Percentiles rank a stretch among this genome's conserved stretches.
These are phyloP conservation scores for Rhododendron ferrugineum DNA, from an alignment of 148 eudicot species.

Conservation along the genomic window DNA sequence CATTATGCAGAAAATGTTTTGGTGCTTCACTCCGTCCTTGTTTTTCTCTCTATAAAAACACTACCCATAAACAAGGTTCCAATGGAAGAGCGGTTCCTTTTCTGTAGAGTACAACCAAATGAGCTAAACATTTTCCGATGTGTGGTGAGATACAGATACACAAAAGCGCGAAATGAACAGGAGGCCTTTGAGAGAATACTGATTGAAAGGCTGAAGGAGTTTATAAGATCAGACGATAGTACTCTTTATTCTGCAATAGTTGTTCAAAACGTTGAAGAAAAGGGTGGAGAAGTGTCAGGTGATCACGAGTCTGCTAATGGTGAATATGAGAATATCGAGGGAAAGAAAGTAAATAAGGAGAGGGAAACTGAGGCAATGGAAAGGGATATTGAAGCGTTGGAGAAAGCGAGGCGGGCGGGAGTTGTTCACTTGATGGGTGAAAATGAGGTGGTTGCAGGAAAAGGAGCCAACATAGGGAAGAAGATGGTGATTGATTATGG, in stretches of 20 bases:
- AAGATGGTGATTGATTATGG: conserved; percentile 29
- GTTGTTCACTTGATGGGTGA: conserved; percentile 42
- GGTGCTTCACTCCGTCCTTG: neutral
- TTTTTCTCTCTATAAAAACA: neutral
- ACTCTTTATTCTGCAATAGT: neutral
- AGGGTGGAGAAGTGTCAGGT: neutral
- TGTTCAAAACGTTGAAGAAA: neutral
- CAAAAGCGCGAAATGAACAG: conserved; percentile 15
- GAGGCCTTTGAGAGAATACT: conserved; percentile 36
- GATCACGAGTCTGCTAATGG: neutral
- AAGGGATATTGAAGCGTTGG: conserved; percentile 22
- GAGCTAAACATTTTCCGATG: conserved; percentile 34
- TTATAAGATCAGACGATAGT: conserved; percentile 13
- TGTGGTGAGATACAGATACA: conserved; percentile 49
- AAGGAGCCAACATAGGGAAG: conserved; percentile 21
- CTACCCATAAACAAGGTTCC: neutral
- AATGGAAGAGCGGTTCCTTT: conserved; percentile 11
- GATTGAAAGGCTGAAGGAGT: conserved; percentile 26
- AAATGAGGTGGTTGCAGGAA: conserved; percentile 27
- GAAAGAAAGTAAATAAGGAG: neutral
- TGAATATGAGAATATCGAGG: neutral
- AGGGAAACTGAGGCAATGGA: conserved; percentile 12
- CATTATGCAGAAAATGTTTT: neutral
- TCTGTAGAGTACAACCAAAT: conserved; percentile 30
- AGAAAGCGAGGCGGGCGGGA: conserved; percentile 23